Base-by-base conservation (phyloP, 495 filamentous ascomycete genomes). In the Xylaria intraflava region DNA sequence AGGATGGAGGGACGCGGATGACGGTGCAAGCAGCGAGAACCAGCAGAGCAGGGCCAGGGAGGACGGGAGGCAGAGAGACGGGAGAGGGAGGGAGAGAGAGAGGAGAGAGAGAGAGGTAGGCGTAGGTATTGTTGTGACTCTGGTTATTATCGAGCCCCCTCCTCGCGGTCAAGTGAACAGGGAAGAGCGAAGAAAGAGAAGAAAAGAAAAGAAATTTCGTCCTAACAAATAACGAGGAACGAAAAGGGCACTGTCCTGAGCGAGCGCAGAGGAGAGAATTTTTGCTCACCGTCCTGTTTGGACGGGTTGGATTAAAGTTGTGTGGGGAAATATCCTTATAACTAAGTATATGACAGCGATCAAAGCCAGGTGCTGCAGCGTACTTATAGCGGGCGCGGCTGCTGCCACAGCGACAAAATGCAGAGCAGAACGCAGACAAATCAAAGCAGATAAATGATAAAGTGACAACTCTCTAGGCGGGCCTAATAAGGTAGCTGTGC, bases 231-330 rank as follows among this genome's bases (percentile, higher is more conserved):
- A 8, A 38, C 35, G 35, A 38, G 35, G 35, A 19, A 1, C 14
- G 35, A 38, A 19, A 38, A 8, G 17, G 17, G 35, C 35, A 38
- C 35, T 38, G 27, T 46, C 26, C 43, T 33, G 26, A 6, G 43
- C 31, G 43, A 29, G 12, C 20, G 9, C n/a, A 33, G 35, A 38
- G 43, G 42, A 46, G 43, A 46, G 43, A 46, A 46, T 14, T 46
- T 46, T 46, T 46, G 43, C 43, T 46, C 43, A 19, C 43, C 43
- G n/a, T 29, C 33, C 33, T 46, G 26, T 29, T 29, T 46, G 27
- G 43, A 9, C 6, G 23, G 19, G 4, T 7, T 11, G 24, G 42
- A 6, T 26, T 27, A 16, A 44, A 26, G 42, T 26, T 44, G 42
- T 26, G 42, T 44, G 42, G 42, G 24, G 42, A 27, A 26, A n/a